Evolutionary conservation across 305 asterid genomes (phyloP), one percentile per base, ranked within the genome.

Genomic region (Vinca major): DNA sequence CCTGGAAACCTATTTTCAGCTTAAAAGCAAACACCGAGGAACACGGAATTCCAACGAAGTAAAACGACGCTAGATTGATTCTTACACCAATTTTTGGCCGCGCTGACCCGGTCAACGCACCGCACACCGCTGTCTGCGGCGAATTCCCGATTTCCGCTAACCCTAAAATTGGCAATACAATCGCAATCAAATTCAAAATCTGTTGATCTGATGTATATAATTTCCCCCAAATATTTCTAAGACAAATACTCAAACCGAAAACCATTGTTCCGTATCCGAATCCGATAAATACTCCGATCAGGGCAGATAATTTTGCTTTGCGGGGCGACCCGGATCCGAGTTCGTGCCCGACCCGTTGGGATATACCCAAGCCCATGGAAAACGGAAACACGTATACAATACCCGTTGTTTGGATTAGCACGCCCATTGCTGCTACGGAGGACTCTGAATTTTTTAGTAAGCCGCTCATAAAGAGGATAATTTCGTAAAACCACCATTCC

Each of bases 401-500:
- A 0, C 96, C 94, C 0, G 97, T 85, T 0, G 94, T 85, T 62
- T 90, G 97, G 7, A 90, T 86, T n/a, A 90, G 67, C 54, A 90
- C 74, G 11, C 97, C 97, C 94, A 88, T 88, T 0, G 97, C 89
- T 1, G 96, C 97, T 5, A 90, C 90, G 44, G 85, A 83, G 0
- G 97, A 83, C 19, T 88, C 89, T 1, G 92, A 89, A 53, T 90
- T 81, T 5, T 40, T 17, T 6, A 88, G 63, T 55, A 90, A 37
- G 1, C 97, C 97, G 68, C 94, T 82, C 4, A 90, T 78, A 58
- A 90, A 88, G 0, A 90, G 84, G 9, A 90, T 77, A 37, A 90
- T 86, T 66, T 90, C 97, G 56, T 90, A 90, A 89, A 89, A 90
- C 97, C 97, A 90, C 97, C 97, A 90, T 71, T 90, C 97, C n/a